These are phyloP conservation scores for Allomyces javanicus DNA, from an alignment of 192 early-diverging fungal genomes.

Conservation along the genomic window DNA sequence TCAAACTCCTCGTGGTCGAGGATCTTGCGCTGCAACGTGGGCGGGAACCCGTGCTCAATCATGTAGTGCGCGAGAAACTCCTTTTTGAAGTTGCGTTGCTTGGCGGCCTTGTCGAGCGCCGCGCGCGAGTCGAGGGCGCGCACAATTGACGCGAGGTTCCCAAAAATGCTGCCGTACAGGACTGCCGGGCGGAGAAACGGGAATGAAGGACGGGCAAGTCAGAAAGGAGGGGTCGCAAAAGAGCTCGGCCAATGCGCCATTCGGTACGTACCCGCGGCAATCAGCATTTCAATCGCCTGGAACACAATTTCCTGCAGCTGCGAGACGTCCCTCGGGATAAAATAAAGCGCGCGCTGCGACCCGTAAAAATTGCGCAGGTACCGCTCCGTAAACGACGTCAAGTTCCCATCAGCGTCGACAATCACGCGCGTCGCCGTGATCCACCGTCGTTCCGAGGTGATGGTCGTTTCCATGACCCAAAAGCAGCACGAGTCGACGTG, in stretches of 20 bases:
- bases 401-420: not conserved
- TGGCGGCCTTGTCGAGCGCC: not conserved
- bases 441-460: not conserved
- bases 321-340: not conserved
- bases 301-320: not conserved
- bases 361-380: not conserved
- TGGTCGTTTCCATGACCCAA: not conserved
- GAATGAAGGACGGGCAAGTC: too few species aligned
- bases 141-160: not conserved
- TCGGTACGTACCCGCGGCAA: not conserved
- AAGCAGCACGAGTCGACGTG: not conserved
- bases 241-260: not conserved
- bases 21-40: not conserved
- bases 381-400: not conserved
- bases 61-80: not conserved
- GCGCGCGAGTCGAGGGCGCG: not conserved
- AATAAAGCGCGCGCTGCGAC: not conserved
- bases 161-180: not conserved
- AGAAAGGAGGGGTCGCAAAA: too few species aligned
- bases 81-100: not conserved
- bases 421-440: not conserved
- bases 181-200: not conserved
- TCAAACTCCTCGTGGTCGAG: not conserved
- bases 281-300: not conserved
- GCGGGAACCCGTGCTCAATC: not conserved